Conservation (phyloP, 1,139 yeast species). For the Magnusiomyces starmeri region DNA sequence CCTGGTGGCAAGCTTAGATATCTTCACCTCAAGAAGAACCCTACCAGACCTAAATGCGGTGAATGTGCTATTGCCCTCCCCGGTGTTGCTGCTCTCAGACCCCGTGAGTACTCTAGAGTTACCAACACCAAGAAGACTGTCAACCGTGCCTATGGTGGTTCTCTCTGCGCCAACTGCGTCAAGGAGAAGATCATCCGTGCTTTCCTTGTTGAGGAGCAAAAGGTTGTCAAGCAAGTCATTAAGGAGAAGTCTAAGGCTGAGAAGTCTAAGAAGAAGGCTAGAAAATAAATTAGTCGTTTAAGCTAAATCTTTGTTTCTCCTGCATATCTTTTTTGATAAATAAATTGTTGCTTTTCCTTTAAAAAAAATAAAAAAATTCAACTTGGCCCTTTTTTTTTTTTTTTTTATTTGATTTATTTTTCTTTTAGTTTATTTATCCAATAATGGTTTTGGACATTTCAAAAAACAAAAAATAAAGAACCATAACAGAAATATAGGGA, state of each 20-base stretch:
- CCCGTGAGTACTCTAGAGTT: conserved; percentile 92
- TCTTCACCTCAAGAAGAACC: conserved; percentile 93
- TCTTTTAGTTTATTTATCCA: neutral
- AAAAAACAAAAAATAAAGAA: neutral
- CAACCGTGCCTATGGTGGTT: conserved; percentile 99
- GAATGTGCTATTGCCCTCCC: conserved; percentile 91
- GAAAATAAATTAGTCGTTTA: conserved; percentile 21
- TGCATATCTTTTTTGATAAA: neutral
- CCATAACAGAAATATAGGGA: neutral
- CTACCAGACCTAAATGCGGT: conserved; percentile 97
- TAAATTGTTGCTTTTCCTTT: neutral
- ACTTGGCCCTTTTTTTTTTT: neutral
- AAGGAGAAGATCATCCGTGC: conserved; percentile 99
- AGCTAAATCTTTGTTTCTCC: neutral
- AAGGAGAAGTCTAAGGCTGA: conserved; percentile 90
- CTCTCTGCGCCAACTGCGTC: conserved; percentile 97
- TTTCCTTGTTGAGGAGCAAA: conserved; percentile 98
- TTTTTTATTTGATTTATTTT: neutral
- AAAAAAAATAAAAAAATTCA: neutral
- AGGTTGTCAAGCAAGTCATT: conserved; percentile 97
- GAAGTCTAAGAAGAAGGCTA: conserved; percentile 45
- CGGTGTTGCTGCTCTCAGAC: conserved; percentile 88
- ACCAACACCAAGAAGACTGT: conserved; percentile 97
- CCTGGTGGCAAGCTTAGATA: conserved; percentile 99
- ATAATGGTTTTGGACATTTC: neutral